Evolutionary conservation across 208 protist species (phyloP).

Genomic region (Wallacemonas sp.): DNA sequence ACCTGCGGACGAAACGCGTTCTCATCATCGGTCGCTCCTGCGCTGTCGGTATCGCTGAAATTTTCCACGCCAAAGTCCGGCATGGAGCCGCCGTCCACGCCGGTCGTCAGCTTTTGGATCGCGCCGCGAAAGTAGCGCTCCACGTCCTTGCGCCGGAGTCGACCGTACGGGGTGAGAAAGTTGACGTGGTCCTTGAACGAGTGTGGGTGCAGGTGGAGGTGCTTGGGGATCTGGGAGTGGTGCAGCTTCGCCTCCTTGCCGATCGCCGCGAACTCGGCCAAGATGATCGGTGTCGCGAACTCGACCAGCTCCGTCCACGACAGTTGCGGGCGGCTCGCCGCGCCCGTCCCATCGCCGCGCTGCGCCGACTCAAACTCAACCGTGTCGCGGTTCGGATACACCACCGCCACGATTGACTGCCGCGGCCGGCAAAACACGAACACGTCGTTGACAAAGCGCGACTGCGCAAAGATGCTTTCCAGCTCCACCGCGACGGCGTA

Average conservation of each 20-base stretch:
- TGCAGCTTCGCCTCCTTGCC: slow-evolving; percentile 55
- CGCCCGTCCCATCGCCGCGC: neutral
- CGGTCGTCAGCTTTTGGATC: slow-evolving; percentile 44
- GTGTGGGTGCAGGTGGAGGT: slow-evolving; percentile 88
- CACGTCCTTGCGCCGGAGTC: slow-evolving; percentile 60
- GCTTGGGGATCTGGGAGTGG: slow-evolving; percentile 58
- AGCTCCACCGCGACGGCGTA: slow-evolving; percentile 70
- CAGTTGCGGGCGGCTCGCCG: slow-evolving; percentile 10
- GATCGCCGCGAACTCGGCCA: slow-evolving; percentile 60
- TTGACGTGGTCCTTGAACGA: slow-evolving; percentile 77
- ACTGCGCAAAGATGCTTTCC: slow-evolving; percentile 72
- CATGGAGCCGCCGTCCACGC: neutral
- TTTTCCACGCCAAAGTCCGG: slow-evolving; percentile 14
- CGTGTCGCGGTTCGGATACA: slow-evolving; percentile 82
- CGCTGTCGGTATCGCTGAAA: slow-evolving; percentile 43
- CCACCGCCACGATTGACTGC: slow-evolving; percentile 80
- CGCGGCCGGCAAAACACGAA: slow-evolving; percentile 78
- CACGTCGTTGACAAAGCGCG: slow-evolving; percentile 85
- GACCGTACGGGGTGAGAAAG: slow-evolving; percentile 79
- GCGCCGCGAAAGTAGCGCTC: slow-evolving; percentile 72
- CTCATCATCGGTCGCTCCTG: slow-evolving; percentile 7
- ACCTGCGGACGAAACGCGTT: slow-evolving; percentile 43
- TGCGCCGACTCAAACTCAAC: slow-evolving; percentile 84
- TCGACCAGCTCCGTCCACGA: slow-evolving; percentile 73
- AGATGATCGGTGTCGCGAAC: slow-evolving; percentile 60